Evolutionary conservation across 164 flowering plant species (phyloP).

Genomic region (Piper betle): DNA sequence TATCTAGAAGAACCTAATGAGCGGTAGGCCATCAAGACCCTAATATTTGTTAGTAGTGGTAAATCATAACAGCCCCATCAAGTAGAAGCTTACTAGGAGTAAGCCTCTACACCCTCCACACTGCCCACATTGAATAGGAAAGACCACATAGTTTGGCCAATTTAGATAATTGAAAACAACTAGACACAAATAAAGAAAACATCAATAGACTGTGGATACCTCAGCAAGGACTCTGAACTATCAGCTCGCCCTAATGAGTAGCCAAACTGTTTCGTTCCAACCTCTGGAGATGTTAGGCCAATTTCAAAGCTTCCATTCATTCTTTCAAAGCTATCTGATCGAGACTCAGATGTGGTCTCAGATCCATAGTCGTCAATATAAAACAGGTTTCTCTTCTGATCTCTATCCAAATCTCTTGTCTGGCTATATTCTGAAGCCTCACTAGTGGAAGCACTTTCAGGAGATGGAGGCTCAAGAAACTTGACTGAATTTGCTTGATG

Average conservation of each 20-base stretch:
- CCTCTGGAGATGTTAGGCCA: conserved; percentile 40
- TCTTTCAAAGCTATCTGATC: conserved; percentile 32
- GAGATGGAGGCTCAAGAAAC: conserved; percentile 40
- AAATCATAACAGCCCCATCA: no score
- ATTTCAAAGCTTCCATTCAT: conserved; percentile 24
- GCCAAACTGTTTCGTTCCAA: conserved; percentile 15
- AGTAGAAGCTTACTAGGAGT: no score
- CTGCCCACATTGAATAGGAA: neutral
- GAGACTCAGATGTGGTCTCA: conserved; percentile 31
- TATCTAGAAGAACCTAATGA: no score
- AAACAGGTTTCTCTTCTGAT: conserved; percentile 14
- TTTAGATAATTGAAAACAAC: neutral
- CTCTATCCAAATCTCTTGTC: conserved; percentile 25
- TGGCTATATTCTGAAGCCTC: conserved; percentile 48
- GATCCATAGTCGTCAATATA: conserved; percentile 32
- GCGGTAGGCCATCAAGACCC: no score
- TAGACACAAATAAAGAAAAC: neutral
- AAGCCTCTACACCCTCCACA: no score
- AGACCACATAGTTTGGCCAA: neutral
- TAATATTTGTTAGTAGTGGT: no score
- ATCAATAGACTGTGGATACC: conserved; percentile 25
- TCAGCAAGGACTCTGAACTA: conserved; percentile 61
- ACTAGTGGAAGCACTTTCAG: conserved; percentile 39
- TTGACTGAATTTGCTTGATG: conserved; percentile 25
- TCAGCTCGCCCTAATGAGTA: conserved; percentile 31